phyloP scores from a whole-genome alignment of 2,329 filamentous ascomycete species.

The Chaetomium globosum region DNA sequence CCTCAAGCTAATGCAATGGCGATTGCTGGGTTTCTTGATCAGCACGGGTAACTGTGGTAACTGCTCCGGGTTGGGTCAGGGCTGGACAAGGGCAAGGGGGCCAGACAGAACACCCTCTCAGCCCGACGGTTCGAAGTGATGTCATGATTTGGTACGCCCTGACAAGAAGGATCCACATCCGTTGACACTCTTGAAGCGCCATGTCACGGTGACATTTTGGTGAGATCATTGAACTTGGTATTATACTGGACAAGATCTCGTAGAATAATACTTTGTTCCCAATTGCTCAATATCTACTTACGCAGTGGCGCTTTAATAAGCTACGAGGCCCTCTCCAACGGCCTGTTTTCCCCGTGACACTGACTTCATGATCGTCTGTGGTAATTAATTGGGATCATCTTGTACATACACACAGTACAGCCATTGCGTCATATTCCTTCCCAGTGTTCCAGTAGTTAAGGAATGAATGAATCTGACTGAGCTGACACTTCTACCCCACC shows the following conservation, averaged over 20 bases:
- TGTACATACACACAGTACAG: too few species aligned
- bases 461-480: neutral
- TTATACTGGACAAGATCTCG: neutral
- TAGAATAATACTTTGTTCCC: neutral
- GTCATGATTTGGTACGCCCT: neutral
- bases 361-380: neutral
- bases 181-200: neutral
- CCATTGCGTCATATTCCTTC: too few species aligned
- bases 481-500: neutral
- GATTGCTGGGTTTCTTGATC: conserved; percentile 3
- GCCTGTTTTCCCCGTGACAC: neutral
- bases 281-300: neutral
- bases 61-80: neutral
- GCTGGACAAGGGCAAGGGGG: neutral
- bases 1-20: conserved; percentile 13
- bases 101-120: neutral
- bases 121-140: neutral
- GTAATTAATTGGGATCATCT: neutral
- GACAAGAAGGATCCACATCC: neutral
- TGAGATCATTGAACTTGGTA: neutral
- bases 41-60: conserved; percentile 1
- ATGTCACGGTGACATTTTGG: conserved; percentile 1
- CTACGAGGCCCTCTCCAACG: neutral
- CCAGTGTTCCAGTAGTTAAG: neutral
- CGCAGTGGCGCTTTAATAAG: too few species aligned